Conservation (phyloP, 805 yeast genomes). For the Candida saitoana region DNA sequence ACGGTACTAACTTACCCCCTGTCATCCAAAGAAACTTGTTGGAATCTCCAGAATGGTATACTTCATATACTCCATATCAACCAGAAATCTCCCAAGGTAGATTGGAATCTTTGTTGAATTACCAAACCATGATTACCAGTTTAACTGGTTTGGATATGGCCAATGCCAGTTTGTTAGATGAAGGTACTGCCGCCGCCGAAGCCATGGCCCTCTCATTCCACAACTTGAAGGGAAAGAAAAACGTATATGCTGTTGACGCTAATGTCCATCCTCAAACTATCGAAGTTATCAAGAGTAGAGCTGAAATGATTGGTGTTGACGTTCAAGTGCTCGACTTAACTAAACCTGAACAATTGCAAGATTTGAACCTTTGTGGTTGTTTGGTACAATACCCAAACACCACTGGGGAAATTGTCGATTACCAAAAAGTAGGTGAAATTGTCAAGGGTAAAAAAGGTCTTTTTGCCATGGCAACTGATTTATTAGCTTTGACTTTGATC, state of each 20-base stretch:
- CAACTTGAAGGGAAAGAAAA: slow-evolving; percentile 61
- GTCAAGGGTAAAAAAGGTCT: slow-evolving; percentile 72
- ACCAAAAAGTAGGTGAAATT: slow-evolving; percentile 54
- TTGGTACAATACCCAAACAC: slow-evolving; percentile 89
- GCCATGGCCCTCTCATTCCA: slow-evolving; percentile 86
- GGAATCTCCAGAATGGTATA: slow-evolving; percentile 97
- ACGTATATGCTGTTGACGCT: slow-evolving; percentile 65
- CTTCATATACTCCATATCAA: slow-evolving; percentile 97
- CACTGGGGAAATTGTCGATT: slow-evolving; percentile 60
- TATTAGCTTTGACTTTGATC: slow-evolving; percentile 80
- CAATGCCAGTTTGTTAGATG: slow-evolving; percentile 91
- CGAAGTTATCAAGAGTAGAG: slow-evolving; percentile 74
- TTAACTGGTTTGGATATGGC: slow-evolving; percentile 93
- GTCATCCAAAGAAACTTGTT: slow-evolving; percentile 89
- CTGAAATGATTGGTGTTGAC: slow-evolving; percentile 66
- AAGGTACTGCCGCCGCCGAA: slow-evolving; percentile 96
- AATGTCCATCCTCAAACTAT: slow-evolving; percentile 83
- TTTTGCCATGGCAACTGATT: slow-evolving; percentile 84
- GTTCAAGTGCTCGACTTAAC: slow-evolving; percentile 55
- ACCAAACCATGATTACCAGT: slow-evolving; percentile 87
- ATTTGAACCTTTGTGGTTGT: slow-evolving; percentile 63
- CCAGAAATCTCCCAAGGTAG: slow-evolving; percentile 98
- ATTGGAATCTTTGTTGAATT: slow-evolving; percentile 82
- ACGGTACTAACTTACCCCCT: slow-evolving; percentile 84
- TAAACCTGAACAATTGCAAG: slow-evolving; percentile 29